Base-by-base conservation (phyloP, 805 yeast genomes). In the Suhomyces sp. region DNA sequence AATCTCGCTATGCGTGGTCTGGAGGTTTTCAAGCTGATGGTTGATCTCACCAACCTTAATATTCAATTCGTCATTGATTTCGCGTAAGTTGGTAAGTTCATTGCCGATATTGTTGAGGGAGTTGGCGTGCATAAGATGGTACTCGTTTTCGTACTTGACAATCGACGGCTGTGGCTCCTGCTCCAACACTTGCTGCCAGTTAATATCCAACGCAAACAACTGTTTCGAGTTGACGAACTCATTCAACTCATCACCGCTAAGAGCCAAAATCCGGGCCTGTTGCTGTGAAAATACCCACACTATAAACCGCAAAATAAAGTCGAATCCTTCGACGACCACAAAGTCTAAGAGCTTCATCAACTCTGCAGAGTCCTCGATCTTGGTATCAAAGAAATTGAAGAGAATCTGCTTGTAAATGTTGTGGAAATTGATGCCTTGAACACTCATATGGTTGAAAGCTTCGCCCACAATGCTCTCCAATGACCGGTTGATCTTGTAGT, bases 291-390 rank as follows among this genome's bases (percentile, higher is more conserved):
- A 67, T 3, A 62, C 44, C 45, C 64, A 65, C 3, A 67, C 63
- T 8, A 69, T 53, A 5, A 73, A 49, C 26, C 76, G 61, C 7
- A 66, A 53, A 6, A 75, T 52, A 52, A 67, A 69, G 52, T 70
- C 74, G 50, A 70, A 66, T 6, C 80, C 80, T 57, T 75, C 77
- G 48, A 76, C 64, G 29, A 74, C 63, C 10, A 74, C 58, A 38
- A 73, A 65, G 53, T 76, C 80, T 27, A 74, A 54, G 4, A 72
- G 50, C 45, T 45, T 58, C 29, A 55, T 22, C 8, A 42, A n/a
- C 1, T 45, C 41, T 5, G 40, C 50, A 5, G 29, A 42, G 7
- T 52, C 55, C 10, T 46, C 49, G 13, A 48, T 49, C 26, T 44
- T 40, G 12, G 42, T 53, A 26, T 54, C 56, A 24, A 68, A 65